These are phyloP conservation scores for Ambrosia hybrid DNA, from an alignment of 140 eudicot genomes.

Conservation along the genomic window DNA sequence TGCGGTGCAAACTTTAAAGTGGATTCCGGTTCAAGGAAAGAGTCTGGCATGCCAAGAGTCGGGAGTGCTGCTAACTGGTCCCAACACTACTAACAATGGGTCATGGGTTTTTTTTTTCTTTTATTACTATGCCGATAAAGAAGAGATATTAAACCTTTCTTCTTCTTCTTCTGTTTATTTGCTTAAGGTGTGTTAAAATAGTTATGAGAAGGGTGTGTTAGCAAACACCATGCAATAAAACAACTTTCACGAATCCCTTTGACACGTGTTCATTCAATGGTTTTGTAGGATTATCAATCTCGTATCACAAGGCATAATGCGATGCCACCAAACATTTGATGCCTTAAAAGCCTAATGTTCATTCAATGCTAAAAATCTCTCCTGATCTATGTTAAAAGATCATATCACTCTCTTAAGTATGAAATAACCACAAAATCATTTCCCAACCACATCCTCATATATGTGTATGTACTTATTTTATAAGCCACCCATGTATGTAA, in stretches of 20 bases:
- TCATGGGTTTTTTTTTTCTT: background rate
- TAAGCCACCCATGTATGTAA: no score
- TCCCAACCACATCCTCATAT: no score
- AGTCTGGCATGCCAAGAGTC: constrained; percentile 81
- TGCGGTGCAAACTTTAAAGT: constrained; percentile 93
- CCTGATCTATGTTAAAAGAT: no score
- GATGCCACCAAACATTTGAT: no score
- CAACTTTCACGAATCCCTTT: background rate
- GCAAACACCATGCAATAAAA: constrained; percentile 15
- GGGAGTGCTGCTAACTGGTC: constrained; percentile 99
- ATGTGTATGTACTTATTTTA: no score
- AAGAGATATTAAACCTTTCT: background rate
- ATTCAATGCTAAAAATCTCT: no score
- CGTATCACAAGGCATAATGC: background rate
- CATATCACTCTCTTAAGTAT: no score
- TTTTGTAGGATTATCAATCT: no score
- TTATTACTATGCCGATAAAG: background rate
- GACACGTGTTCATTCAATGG: background rate
- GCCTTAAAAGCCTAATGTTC: no score
- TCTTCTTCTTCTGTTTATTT: background rate
- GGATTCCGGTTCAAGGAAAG: constrained; percentile 65
- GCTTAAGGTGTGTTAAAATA: background rate
- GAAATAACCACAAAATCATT: no score
- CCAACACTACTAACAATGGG: constrained; percentile 48
- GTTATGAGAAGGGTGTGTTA: constrained; percentile 3